Evolutionary conservation across 345 rosid species (phyloP).

Genomic region (Lepidium didymum): DNA sequence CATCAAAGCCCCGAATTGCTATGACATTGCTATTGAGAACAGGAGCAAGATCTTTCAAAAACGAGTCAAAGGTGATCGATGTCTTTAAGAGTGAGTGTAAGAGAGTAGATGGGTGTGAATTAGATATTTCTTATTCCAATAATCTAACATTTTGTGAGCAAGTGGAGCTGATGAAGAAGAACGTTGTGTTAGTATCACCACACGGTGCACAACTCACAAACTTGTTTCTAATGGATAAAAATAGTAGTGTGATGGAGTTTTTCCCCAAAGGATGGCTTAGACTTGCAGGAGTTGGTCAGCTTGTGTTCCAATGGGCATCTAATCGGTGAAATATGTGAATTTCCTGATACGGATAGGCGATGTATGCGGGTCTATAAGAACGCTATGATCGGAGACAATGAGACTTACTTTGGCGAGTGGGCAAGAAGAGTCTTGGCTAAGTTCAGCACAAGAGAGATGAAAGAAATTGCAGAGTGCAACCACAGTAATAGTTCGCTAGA

Average conservation of each 20-base stretch:
- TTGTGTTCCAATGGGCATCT: conserved; percentile 57
- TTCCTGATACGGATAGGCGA: conserved; percentile 45
- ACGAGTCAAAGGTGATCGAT: conserved; percentile 40
- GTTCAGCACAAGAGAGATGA: conserved; percentile 28
- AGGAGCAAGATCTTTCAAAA: conserved; percentile 64
- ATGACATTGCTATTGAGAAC: conserved; percentile 68
- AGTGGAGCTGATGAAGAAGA: conserved; percentile 59
- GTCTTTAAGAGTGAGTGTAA: conserved; percentile 51
- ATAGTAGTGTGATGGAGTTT: conserved; percentile 75
- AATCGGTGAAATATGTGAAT: conserved; percentile 51
- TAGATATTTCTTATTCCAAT: conserved; percentile 55
- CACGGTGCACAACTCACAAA: conserved; percentile 81
- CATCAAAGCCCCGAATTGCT: conserved; percentile 31
- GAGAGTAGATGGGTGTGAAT: conserved; percentile 43
- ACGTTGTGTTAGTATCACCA: conserved; percentile 56
- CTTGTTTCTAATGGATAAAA: conserved; percentile 60
- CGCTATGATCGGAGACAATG: conserved; percentile 49
- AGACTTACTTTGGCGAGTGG: conserved; percentile 48
- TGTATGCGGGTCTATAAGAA: conserved; percentile 63
- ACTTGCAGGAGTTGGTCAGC: conserved; percentile 69
- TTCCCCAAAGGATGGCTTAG: conserved; percentile 67
- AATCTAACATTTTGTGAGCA: conserved; percentile 68
- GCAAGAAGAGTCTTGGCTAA: conserved; percentile 36
- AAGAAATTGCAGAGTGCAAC: neutral
- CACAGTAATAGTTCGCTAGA: neutral